Conservation (phyloP, 805 yeast species). For the Myxozyma vanderwaltii region DNA sequence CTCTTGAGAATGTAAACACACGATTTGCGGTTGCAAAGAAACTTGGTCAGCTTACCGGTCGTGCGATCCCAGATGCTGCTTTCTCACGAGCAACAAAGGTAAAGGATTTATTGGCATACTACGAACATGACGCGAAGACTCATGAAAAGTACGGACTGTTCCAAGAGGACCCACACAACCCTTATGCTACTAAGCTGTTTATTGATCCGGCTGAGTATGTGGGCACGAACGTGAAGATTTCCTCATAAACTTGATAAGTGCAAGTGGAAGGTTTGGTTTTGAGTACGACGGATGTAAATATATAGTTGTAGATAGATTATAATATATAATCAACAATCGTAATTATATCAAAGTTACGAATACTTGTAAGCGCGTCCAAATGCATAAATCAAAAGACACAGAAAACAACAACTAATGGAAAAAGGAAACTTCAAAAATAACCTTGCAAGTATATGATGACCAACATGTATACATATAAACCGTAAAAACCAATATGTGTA, state of each 20-base stretch:
- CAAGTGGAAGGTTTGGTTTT: no score
- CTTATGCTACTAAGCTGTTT: conserved; percentile 18
- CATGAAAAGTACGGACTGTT: conserved; percentile 21
- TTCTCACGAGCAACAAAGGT: conserved; percentile 14
- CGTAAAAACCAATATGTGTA: no score
- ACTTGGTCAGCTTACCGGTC: conserved; percentile 26
- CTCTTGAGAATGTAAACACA: conserved; percentile 10
- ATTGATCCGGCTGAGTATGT: conserved; percentile 22
- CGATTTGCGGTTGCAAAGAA: conserved; percentile 27
- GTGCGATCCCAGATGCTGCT: conserved; percentile 24
- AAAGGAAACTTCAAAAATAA: neutral
- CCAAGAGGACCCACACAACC: conserved; percentile 28
- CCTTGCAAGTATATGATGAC: neutral
- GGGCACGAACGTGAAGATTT: conserved; percentile 31
- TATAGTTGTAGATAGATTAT: conserved; percentile 4
- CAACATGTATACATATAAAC: neutral
- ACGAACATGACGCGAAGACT: conserved; percentile 11
- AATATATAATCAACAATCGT: neutral
- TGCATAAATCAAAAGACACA: neutral
- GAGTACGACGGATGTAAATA: neutral
- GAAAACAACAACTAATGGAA: neutral
- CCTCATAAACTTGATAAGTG: no score
- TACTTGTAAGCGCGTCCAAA: neutral
- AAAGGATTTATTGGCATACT: conserved; percentile 14
- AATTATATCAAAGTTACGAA: neutral